Conservation (phyloP, 352 stramenopile species). For the Pythium aquatile region DNA sequence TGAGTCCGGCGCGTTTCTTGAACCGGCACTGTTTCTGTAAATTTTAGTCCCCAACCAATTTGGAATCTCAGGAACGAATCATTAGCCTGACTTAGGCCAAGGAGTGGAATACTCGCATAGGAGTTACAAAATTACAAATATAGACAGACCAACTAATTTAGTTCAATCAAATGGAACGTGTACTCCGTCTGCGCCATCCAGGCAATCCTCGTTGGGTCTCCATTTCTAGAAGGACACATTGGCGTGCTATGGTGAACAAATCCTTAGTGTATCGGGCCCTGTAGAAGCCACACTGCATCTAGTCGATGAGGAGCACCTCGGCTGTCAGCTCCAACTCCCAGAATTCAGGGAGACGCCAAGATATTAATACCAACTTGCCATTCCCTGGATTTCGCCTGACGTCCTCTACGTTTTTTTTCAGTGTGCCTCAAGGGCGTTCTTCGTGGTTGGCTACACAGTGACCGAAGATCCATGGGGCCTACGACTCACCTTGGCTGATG, state of each 20-base stretch:
- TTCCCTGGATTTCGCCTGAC: background rate
- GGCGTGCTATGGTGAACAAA: background rate
- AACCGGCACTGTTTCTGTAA: no score
- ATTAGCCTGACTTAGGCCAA: no score
- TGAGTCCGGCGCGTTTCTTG: no score
- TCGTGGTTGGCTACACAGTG: background rate
- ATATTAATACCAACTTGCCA: background rate
- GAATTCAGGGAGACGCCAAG: background rate
- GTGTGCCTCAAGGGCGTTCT: background rate
- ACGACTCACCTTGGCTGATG: background rate
- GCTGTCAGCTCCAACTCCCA: background rate
- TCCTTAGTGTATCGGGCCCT: background rate
- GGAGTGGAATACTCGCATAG: no score
- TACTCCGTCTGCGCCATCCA: no score
- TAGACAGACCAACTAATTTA: no score
- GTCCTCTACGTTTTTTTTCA: background rate
- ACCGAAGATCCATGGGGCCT: no score
- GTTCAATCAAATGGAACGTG: no score
- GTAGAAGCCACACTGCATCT: background rate
- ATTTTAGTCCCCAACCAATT: no score
- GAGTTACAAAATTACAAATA: no score
- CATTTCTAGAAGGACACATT: background rate
- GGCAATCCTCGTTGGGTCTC: background rate
- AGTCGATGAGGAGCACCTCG: background rate
- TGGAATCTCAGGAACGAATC: no score